Evolutionary conservation across 2,329 filamentous ascomycete species (phyloP).

Genomic region (Venturia carpophila): DNA sequence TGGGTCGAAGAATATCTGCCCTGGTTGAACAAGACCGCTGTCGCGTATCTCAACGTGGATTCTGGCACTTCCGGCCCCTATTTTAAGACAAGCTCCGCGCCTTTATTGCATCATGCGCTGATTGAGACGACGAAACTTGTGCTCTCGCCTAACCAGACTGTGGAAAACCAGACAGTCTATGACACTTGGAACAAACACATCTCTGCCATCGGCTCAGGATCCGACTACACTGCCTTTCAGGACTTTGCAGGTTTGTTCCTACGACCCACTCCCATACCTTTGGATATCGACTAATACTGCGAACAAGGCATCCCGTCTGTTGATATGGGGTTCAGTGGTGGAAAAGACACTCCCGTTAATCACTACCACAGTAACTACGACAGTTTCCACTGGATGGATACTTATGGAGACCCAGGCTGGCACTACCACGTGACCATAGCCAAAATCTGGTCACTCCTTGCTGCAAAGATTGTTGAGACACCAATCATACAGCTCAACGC

Average conservation of each 20-base stretch:
- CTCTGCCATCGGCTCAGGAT: conserved; percentile 46
- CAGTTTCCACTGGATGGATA: conserved; percentile 76
- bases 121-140: conserved; percentile 49
- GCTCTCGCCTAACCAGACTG: conserved; percentile 59
- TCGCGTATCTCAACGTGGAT: conserved; percentile 84
- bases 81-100: conserved; percentile 62
- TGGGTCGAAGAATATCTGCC: conserved; percentile 88
- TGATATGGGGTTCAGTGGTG: conserved; percentile 39
- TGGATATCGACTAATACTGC: not conserved
- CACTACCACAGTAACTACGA: conserved; percentile 84
- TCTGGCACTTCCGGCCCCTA: conserved; percentile 58
- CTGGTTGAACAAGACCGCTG: conserved; percentile 64
- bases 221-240: conserved; percentile 47
- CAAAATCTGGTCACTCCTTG: conserved; percentile 39
- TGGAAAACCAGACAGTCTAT: conserved; percentile 58
- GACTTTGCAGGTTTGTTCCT: conserved; percentile 38
- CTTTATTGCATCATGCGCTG: conserved; percentile 66
- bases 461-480: conserved; percentile 40
- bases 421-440: conserved; percentile 48
- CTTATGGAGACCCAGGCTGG: conserved; percentile 59
- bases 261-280: not conserved
- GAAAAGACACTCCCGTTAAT: conserved; percentile 41
- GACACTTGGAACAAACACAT: conserved; percentile 54
- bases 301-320: conserved; percentile 34
- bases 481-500: conserved; percentile 42